Conservation (phyloP, 2,329 filamentous ascomycete species). For the Epichloe amarillans region DNA sequence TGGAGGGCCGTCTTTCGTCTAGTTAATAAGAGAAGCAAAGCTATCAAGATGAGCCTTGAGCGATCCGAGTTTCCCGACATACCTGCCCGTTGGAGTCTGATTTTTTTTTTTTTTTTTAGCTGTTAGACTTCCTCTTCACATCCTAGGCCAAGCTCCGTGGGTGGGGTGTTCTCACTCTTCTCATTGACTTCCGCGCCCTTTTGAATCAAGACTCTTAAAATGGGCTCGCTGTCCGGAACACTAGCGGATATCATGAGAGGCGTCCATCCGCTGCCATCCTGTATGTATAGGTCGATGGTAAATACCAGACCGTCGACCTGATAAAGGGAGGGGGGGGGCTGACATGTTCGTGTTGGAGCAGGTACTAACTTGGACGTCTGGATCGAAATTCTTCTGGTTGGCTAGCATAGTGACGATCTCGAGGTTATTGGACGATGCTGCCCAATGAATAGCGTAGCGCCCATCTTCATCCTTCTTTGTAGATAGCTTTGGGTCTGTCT, state of each 20-base stretch:
- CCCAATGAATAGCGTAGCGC: conserved; percentile 88
- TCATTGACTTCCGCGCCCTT: conserved; percentile 61
- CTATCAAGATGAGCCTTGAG: neutral
- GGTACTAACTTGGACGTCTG: conserved; percentile 56
- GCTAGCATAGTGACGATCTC: conserved; percentile 63
- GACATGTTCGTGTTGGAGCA: too few relatives aligned
- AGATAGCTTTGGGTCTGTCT: conserved; percentile 72
- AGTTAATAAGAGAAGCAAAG: neutral
- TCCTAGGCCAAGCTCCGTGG: neutral
- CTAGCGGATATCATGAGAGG: conserved; percentile 72
- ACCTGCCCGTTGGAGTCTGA: conserved; percentile 47
- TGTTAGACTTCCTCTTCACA: neutral
- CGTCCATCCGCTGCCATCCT: conserved; percentile 73
- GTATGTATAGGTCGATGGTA: conserved; percentile 15
- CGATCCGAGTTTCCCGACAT: neutral
- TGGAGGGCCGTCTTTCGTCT: conserved; percentile 66
- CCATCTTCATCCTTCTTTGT: conserved; percentile 68
- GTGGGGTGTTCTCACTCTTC: conserved; percentile 40
- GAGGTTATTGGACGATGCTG: conserved; percentile 66
- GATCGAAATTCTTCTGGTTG: conserved; percentile 61
- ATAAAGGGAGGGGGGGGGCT: neutral
- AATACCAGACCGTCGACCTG: too few relatives aligned
- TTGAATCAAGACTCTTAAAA: conserved; percentile 53
- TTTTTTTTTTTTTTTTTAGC: too few relatives aligned
- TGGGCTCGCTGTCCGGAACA: conserved; percentile 55